Base-by-base conservation (phyloP, 768 basidiomycete species). In the Leccinum variicolor region DNA sequence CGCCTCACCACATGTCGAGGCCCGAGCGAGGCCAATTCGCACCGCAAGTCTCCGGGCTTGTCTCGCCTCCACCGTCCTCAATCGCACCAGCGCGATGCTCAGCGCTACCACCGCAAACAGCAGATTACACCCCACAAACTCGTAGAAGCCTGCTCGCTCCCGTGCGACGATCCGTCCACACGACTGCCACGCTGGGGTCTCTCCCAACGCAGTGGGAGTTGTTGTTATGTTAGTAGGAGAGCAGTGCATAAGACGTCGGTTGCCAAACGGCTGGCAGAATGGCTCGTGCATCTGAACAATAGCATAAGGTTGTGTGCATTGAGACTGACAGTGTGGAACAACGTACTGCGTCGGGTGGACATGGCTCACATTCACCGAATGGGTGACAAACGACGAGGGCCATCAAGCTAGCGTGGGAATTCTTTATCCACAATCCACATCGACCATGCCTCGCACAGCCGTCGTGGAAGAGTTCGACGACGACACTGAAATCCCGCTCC, bases 231-330 rank as follows among this genome's bases (percentile, higher is more conserved):
- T 63, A 58, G 67, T 63, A 58, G 67, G 69, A 23, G 83, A 67
- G 59, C 94, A 98, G 69, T 94, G 94, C 77, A 95, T 80, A 41
- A 94, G 81, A 19, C 91, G 85, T 23, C 95, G 85, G 73, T 95
- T 95, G 52, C 95, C 95, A 68, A 94, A 96, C n/a, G 95, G 94
- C 67, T 91, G 86, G 74, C 94, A 98, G 73, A 90, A 96, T 2
- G 94, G 94, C 75, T 94, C 84, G 65, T 86, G 77, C 33, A 91
- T 76, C 93, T 95, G 61, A 54, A n/a, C 29, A 57, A 39, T 7
- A 21, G 31, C 19, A 39, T 60, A 53, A 62, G 55, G 25, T 56
- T 19, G 49, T 7, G 41, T 50, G 28, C 47, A 50, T 60, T 29
- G 50, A 26, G 15, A 17, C 9, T 10, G 53, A 53, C 50, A 56